Base-by-base conservation (phyloP, 306 rosid species). In the Acacia confusa region DNA sequence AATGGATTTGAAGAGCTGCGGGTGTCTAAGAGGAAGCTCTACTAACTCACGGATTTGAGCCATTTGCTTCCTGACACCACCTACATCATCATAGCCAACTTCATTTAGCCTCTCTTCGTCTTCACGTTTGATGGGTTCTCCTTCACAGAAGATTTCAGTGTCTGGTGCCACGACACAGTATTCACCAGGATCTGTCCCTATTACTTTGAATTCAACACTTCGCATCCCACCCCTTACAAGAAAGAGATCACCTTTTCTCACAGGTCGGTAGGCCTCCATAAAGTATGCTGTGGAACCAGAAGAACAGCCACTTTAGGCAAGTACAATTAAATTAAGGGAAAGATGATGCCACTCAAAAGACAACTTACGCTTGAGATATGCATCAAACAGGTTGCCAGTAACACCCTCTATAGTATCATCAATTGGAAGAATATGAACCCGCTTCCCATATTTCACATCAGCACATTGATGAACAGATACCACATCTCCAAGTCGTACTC, bases 41-140 rank as follows among this genome's bases (percentile, higher is more conserved):
- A 91, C 95, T 7, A 89, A 82, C 79, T 91, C 93, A 3, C 92
- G 93, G n/a, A 91, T 91, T 79, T 91, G 93, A 74, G 93, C 93
- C 96, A 91, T 91, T 81, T 89, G 96, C 79, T 89, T 91, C 86
- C 93, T 85, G 58, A 91, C 95, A 77, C 93, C 95, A 55, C 95
- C 95, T 83, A 87, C 92, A 84, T 88, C 91, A 89, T 91, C 92
- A 81, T 91, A 89, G 45, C 95, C 91, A 36, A 87, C 81, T 75
- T 89, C 92, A 53, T 91, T 86, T 50, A 91, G 69, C 77, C 79
- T 89, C 80, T 89, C 92, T 83, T 91, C 94, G 72, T 91, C 94
- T 57, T 91, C 94, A 19, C 87, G 88, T 81, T 86, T 89, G 76
- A 91, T 50, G 10, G 94, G 92, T 38, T 91, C 91, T 70, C 92